Evolutionary conservation across 495 filamentous ascomycete species (phyloP), one percentile per base, ranked within the genome.

Genomic region (Amorphotheca resinae): DNA sequence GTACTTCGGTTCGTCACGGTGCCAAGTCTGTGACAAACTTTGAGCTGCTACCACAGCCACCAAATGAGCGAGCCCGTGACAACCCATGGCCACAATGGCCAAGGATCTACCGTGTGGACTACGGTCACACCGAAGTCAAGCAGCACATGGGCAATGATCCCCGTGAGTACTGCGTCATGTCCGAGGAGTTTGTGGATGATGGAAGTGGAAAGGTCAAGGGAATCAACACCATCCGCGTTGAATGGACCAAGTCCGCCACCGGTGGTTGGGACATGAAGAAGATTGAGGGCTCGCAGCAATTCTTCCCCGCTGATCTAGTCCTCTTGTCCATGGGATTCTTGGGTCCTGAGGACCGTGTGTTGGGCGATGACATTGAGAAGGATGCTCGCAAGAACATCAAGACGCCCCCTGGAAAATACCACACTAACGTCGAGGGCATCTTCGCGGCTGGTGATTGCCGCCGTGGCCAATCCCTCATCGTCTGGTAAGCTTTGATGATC

Each of bases 11-110:
- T 50, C 93, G 91, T 38, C 91, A 99, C 60, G 91, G 91, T 42
- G 91, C 91, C 51, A 95, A 91, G 64, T 93, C 84, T 2, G 86
- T 99, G 45, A 81, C 80, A 62, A 99, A 99, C 74, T 96, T 99
- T 54, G 91, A 99, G 69, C 71, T 99, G 20, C 77, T 99, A 31
- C 91, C 91, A 20, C 87, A 95, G 60, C 91, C 93, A 52, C 89
- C 88, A 8, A 77, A 84, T 51, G 83, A 95, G 72, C 87, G 91
- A 61, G 88, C 86, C 45, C 77, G 82, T 47, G 91, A 96, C 65
- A 99, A 99, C 72, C 91, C 91, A 38, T 99, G 91, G 91, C 91
- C 91, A 0, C 93, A 96, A 65, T 99, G 91, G 91, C 91, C 91
- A 17, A 84, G 89, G 55, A 91, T 99, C 63, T 96, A 96, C 73